These are phyloP conservation scores for Echites panduratus DNA, from an alignment of 257 asterid genomes.

Conservation along the genomic window DNA sequence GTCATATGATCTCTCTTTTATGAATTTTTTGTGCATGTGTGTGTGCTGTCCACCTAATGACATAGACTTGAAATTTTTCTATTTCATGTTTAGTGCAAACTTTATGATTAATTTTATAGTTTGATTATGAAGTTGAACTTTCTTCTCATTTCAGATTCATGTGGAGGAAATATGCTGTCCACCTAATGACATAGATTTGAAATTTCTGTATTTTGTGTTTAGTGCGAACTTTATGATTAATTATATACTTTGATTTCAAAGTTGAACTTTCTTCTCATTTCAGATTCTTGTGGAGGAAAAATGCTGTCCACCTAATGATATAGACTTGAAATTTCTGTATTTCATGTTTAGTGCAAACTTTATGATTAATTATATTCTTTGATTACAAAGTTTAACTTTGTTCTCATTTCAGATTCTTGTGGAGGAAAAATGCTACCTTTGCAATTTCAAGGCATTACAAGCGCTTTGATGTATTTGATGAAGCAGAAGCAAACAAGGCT, in stretches of 20 bases:
- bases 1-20: not conserved
- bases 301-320: too few species aligned
- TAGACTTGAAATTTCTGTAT: too few species aligned
- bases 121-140: not conserved
- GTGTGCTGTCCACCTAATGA: not conserved
- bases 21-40: not conserved
- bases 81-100: not conserved
- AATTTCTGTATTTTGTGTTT: too few species aligned
- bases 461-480: constrained; percentile 81
- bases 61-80: not conserved
- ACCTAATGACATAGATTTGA: too few species aligned
- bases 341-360: too few species aligned
- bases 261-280: not conserved
- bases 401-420: constrained; percentile 52
- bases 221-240: too few species aligned
- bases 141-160: constrained; percentile 46
- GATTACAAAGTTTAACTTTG: not conserved
- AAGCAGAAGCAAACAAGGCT: constrained; percentile 95
- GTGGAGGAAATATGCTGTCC: constrained; percentile 90
- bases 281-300: constrained; percentile 93
- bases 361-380: too few species aligned
- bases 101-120: not conserved
- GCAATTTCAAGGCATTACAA: constrained; percentile 90
- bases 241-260: not conserved
- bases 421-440: constrained; percentile 90